phyloP scores from a whole-genome alignment of 2,329 filamentous ascomycete genomes.

The Hypoxylon sp. region DNA sequence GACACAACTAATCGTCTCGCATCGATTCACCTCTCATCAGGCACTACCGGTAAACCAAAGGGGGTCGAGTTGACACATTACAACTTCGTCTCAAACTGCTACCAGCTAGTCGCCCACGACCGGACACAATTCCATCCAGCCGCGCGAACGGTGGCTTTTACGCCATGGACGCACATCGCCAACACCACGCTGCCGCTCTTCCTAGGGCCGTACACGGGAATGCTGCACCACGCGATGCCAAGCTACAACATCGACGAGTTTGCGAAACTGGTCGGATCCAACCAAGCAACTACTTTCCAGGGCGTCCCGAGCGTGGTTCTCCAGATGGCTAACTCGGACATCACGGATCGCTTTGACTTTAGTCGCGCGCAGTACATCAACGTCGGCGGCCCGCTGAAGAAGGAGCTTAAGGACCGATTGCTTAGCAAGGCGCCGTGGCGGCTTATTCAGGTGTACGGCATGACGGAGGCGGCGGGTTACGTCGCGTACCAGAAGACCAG shows the following conservation, averaged over 20 bases:
- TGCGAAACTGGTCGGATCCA: constrained; percentile 47
- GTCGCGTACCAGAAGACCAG: constrained; percentile 51
- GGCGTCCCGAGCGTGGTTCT: constrained; percentile 52
- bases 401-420: constrained; percentile 46
- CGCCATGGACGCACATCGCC: constrained; percentile 55
- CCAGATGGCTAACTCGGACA: constrained; percentile 48
- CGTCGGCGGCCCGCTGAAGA: constrained; percentile 50
- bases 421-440: constrained; percentile 48
- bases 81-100: constrained; percentile 43
- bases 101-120: constrained; percentile 51
- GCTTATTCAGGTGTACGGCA: constrained; percentile 54
- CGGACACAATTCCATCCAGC: constrained; percentile 47
- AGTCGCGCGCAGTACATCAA: constrained; percentile 49
- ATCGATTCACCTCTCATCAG: constrained; percentile 49
- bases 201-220: constrained; percentile 54
- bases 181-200: constrained; percentile 56
- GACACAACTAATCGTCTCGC: constrained; percentile 49
- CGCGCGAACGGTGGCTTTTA: constrained; percentile 51
- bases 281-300: constrained; percentile 51
- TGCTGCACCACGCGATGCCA: constrained; percentile 56
- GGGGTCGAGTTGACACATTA: constrained; percentile 43
- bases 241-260: constrained; percentile 50
- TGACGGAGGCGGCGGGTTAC: constrained; percentile 56
- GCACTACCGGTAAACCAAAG: constrained; percentile 42
- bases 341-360: constrained; percentile 50